Conservation (phyloP, 1,139 yeast species). For the Geotrichum fermentans region DNA sequence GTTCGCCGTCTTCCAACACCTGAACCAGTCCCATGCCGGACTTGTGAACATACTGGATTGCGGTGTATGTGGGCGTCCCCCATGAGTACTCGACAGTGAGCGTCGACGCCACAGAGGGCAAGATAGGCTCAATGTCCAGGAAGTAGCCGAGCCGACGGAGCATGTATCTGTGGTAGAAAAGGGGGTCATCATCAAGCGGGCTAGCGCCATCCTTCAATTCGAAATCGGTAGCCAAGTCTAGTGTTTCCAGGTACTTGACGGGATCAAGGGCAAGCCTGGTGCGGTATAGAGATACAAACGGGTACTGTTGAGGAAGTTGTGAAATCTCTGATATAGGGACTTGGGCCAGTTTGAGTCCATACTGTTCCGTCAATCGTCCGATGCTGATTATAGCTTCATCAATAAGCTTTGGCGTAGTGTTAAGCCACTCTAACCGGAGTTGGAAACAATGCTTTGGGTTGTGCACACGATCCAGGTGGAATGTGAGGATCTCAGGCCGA, state of each 20-base stretch:
- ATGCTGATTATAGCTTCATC: slow-evolving; percentile 80
- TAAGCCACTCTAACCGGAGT: slow-evolving; percentile 85
- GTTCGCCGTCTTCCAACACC: slow-evolving; percentile 71
- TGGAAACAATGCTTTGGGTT: slow-evolving; percentile 95
- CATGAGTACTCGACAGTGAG: slow-evolving; percentile 70
- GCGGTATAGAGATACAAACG: slow-evolving; percentile 82
- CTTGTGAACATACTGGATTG: slow-evolving; percentile 75
- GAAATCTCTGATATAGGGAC: slow-evolving; percentile 88
- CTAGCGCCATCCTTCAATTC: not conserved
- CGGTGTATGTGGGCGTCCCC: slow-evolving; percentile 38
- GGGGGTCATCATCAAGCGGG: slow-evolving; percentile 40
- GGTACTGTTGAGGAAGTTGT: slow-evolving; percentile 54
- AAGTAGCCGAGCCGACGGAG: slow-evolving; percentile 68
- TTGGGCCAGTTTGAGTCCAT: slow-evolving; percentile 81
- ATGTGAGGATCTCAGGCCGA: slow-evolving; percentile 71
- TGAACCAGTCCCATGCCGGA: slow-evolving; percentile 91
- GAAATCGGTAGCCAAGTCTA: not conserved
- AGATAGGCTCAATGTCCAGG: slow-evolving; percentile 67
- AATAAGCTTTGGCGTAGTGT: slow-evolving; percentile 79
- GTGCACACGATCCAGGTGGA: slow-evolving; percentile 87
- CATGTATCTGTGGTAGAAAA: slow-evolving; percentile 58
- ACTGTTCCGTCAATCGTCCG: slow-evolving; percentile 77
- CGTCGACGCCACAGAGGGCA: slow-evolving; percentile 30
- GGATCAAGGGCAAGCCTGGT: slow-evolving; percentile 43
- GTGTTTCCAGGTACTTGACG: not conserved